A percentile compares a stretch with the other conserved stretches of the same genome.
Conservation (phyloP, 768 basidiomycete species). For the Suillus subalutaceus region DNA sequence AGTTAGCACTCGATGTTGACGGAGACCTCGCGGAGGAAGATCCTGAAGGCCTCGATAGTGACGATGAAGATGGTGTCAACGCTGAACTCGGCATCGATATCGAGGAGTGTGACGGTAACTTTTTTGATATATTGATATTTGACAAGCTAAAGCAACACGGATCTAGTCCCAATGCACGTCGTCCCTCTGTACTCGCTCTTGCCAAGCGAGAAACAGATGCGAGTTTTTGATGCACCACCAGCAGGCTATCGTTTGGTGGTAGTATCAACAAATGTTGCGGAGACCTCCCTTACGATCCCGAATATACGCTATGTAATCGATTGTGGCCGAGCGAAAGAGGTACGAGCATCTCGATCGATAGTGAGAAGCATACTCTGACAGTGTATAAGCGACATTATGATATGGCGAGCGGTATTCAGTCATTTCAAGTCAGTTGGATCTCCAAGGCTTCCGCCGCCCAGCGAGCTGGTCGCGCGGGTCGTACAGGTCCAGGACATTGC, state of each 20-base stretch:
- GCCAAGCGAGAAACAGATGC: slow-evolving; percentile 93
- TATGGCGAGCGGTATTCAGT: slow-evolving; percentile 77
- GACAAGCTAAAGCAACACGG: not conserved
- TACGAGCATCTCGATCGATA: slow-evolving; percentile 29
- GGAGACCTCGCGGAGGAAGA: slow-evolving; percentile 63
- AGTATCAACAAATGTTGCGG: slow-evolving; percentile 94
- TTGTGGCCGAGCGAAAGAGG: slow-evolving; percentile 94
- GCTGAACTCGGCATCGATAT: slow-evolving; percentile 59
- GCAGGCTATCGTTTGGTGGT: slow-evolving; percentile 83
- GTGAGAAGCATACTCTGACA: slow-evolving; percentile 6
- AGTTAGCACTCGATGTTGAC: slow-evolving; percentile 72
- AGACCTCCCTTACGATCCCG: slow-evolving; percentile 96
- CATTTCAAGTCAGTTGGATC: slow-evolving; percentile 91
- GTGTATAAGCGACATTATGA: slow-evolving; percentile 77
- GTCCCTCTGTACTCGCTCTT: slow-evolving; percentile 93
- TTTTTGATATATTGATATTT: slow-evolving; percentile 10
- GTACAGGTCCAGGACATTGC: slow-evolving; percentile 97
- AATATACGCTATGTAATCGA: slow-evolving; percentile 98
- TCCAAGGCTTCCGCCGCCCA: slow-evolving; percentile 96
- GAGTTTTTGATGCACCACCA: slow-evolving; percentile 87
- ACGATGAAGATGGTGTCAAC: slow-evolving; percentile 58
- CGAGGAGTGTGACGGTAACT: slow-evolving; percentile 70
- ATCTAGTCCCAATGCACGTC: slow-evolving; percentile 87
- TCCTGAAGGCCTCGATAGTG: slow-evolving; percentile 74
- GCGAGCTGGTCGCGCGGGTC: slow-evolving; percentile 93